Conservation (phyloP, 495 filamentous ascomycete species). For the Neurospora terricola region DNA sequence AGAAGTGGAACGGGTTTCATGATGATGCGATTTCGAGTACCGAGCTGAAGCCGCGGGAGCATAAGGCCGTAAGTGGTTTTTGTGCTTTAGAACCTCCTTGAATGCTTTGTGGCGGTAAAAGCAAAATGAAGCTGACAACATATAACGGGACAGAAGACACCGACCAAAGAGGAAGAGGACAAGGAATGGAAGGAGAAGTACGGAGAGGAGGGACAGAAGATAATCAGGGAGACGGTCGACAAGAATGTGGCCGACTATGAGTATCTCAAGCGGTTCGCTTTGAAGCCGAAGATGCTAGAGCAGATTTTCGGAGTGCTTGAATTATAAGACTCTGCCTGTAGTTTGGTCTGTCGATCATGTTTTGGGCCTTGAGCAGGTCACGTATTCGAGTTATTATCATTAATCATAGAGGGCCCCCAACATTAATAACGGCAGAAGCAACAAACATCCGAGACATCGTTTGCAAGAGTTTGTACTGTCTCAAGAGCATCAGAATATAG, state of each 20-base stretch:
- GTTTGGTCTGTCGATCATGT: background rate
- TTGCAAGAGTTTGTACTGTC: background rate
- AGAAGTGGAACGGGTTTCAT: conserved; percentile 96
- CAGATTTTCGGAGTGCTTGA: background rate
- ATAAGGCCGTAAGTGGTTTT: conserved; percentile 55
- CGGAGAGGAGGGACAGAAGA: conserved; percentile 62
- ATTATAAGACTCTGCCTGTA: background rate
- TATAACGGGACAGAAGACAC: conserved; percentile 20
- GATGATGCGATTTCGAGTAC: conserved; percentile 81
- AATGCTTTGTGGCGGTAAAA: background rate
- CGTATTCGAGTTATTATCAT: background rate
- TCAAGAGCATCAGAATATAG: background rate
- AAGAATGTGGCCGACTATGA: conserved; percentile 78
- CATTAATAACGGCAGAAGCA: background rate
- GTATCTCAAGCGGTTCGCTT: conserved; percentile 81
- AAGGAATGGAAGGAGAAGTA: conserved; percentile 74
- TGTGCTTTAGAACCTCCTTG: no score
- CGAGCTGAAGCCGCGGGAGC: conserved; percentile 53
- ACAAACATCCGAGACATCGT: background rate
- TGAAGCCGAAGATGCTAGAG: conserved; percentile 23
- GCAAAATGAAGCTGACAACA: background rate
- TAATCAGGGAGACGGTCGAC: conserved; percentile 68
- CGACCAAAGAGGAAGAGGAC: conserved; percentile 53
- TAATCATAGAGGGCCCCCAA: background rate
- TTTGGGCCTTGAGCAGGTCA: background rate